Base-by-base conservation (phyloP, 345 rosid species). In the Syzygium grande region DNA sequence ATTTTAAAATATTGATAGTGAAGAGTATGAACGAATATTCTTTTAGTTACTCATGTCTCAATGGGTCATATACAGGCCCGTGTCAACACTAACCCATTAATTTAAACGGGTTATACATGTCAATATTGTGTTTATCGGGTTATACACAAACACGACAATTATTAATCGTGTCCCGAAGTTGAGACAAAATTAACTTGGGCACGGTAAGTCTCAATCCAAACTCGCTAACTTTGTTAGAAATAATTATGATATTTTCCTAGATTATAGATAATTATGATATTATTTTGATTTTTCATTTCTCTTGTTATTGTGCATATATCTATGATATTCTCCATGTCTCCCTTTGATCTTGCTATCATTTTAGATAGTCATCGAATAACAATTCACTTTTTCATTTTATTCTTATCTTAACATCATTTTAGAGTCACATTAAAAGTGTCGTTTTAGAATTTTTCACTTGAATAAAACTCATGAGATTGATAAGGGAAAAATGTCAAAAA, bases 71-170 rank as follows among this genome's bases (percentile, higher is more conserved):
- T n/a, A n/a, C n/a, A n/a, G n/a, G n/a, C n/a, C n/a, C n/a, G n/a
- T n/a, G n/a, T n/a, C n/a, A n/a, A n/a, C n/a, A n/a, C n/a, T n/a
- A n/a, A n/a, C n/a, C n/a, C n/a, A n/a, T n/a, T n/a, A n/a, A n/a
- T n/a, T n/a, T n/a, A n/a, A n/a, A n/a, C 0, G 4, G 59, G 59
- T 55, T 21, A 0, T 8, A 3, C 27, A 0, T 0, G 59, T 55
- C 25, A 21, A 22, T 55, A 0, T 55, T 55, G 11, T 55, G 4
- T 55, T 1, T 3, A 0, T 4, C 0, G 0, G 5, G 59, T 55
- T 55, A 25, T 25, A 55, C 59, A 55, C 21, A 3, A 55, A 55
- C 27, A 21, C 1, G 11, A 1, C 59, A 55, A 21, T 55, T 55
- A 55, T 21, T 55, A 21, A 21, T 19, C 1, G 0, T 21, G 27